These are phyloP conservation scores for Monosporozyma aerobia DNA, from an alignment of 805 yeast genomes.

Conservation along the genomic window DNA sequence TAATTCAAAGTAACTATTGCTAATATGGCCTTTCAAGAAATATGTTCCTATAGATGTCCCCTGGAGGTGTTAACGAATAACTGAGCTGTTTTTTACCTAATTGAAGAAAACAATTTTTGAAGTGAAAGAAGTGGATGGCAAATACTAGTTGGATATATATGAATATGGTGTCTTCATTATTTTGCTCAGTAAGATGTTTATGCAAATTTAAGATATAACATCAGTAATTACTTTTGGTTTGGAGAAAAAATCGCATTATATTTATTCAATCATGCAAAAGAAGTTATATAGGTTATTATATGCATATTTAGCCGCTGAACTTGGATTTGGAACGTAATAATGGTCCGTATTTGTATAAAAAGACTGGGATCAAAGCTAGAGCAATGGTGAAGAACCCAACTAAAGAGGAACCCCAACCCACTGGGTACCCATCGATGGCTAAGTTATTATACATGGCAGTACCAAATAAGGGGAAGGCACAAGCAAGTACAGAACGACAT, in stretches of 20 bases:
- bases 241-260: neutral
- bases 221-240: neutral
- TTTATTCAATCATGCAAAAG: neutral
- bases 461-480: conserved; percentile 59
- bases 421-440: conserved; percentile 42
- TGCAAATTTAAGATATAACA: too few relatives aligned
- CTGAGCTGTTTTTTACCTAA: conserved; percentile 93
- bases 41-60: conserved; percentile 85
- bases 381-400: conserved; percentile 38
- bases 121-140: conserved; percentile 37
- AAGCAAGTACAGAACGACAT: conserved; percentile 43
- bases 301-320: conserved; percentile 1
- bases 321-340: conserved; percentile 15
- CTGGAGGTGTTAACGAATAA: conserved; percentile 91
- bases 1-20: too few relatives aligned
- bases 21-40: conserved; percentile 55
- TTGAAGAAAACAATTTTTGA: conserved; percentile 87
- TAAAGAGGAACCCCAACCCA: conserved; percentile 50
- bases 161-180: neutral
- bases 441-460: conserved; percentile 46
- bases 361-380: conserved; percentile 40
- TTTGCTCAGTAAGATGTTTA: too few relatives aligned
- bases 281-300: neutral
- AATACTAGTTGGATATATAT: neutral
- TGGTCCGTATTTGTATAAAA: conserved; percentile 38